phyloP scores from a whole-genome alignment of 1,284 basidiomycete species.

The Agaricales sp. region DNA sequence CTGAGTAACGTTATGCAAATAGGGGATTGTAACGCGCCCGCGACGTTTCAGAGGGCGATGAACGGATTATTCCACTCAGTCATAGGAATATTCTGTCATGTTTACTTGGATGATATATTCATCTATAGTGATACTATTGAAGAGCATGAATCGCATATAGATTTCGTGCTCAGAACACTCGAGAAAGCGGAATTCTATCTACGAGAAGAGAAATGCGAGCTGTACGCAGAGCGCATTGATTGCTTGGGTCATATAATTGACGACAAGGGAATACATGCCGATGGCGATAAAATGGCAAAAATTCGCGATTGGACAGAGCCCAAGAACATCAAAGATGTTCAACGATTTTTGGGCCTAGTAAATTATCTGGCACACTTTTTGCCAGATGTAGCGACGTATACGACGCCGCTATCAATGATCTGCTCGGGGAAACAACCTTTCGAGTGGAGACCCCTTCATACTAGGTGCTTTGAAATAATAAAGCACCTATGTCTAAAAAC shows the following conservation, averaged over 20 bases:
- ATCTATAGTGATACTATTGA: constrained; percentile 8
- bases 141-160: constrained; percentile 15
- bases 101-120: constrained; percentile 4
- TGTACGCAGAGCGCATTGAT: constrained; percentile 11
- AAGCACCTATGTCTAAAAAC: constrained; percentile 20
- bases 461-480: constrained; percentile 24
- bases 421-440: constrained; percentile 19
- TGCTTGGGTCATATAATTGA: constrained; percentile 23
- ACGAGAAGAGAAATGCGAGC: not conserved
- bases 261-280: constrained; percentile 16
- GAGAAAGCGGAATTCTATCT: not conserved
- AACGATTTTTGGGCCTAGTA: constrained; percentile 27
- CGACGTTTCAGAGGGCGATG: constrained; percentile 8
- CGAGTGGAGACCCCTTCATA: constrained; percentile 20
- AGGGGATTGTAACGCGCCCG: constrained; percentile 20
- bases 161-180: constrained; percentile 10
- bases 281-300: constrained; percentile 15
- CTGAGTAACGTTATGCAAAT: constrained; percentile 21
- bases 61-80: not conserved
- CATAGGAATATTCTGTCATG: not conserved
- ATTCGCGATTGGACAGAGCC: constrained; percentile 23
- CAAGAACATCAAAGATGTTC: constrained; percentile 24
- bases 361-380: constrained; percentile 29
- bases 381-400: constrained; percentile 24
- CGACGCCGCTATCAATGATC: constrained; percentile 17